Evolutionary conservation across 2,329 filamentous ascomycete species (phyloP), one percentile per base, ranked within the genome.

Genomic region (Aspergillus sp.): DNA sequence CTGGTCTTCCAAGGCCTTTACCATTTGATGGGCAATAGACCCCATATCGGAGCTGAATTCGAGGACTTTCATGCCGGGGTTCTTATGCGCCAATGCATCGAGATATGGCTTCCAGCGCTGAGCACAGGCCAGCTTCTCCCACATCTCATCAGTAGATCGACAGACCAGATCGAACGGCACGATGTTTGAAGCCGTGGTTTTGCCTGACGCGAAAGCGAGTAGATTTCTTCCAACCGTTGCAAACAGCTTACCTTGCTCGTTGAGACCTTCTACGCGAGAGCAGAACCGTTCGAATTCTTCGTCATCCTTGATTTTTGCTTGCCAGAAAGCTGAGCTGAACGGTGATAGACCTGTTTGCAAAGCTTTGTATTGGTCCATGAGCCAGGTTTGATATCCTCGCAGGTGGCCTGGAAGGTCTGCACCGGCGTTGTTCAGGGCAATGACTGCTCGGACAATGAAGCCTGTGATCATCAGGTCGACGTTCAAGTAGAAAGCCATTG

Each of bases 181-280:
- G 2, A 62, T 39, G 2, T 57, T 56, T 33, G 62, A 40, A 6
- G 64, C 50, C 19, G 64, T 59, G 7, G 50, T 38, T 27, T 59
- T 45, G 1, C 52, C 53, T 4, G 52, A 47, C 8, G 61, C 45
- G 9, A 61, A 54, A 5, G 52, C 42, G 2, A 56, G 46, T 9
- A 58, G 43, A 6, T 45, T 34, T 39, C 56, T 51, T 5, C 56
- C 56, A 7, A 57, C 42, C 10, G 28, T 38, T 27, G 27, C 28
- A 7, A 27, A 28, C 11, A 38, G 9, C 6, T 38, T 27, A 1
- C 36, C 36, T 4, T 19, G 19, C 19, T 19, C 19, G 19, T 19
- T 19, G 19, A 19, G 19, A 19, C 19, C 19, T 19, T 19, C 19
- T 19, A 19, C 4, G 70, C 61, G 0, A 76, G 70, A 29, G 19